Evolutionary conservation across 345 rosid species (phyloP), one percentile per base, ranked within the genome.

Genomic region (Crucihimalaya himalaica): DNA sequence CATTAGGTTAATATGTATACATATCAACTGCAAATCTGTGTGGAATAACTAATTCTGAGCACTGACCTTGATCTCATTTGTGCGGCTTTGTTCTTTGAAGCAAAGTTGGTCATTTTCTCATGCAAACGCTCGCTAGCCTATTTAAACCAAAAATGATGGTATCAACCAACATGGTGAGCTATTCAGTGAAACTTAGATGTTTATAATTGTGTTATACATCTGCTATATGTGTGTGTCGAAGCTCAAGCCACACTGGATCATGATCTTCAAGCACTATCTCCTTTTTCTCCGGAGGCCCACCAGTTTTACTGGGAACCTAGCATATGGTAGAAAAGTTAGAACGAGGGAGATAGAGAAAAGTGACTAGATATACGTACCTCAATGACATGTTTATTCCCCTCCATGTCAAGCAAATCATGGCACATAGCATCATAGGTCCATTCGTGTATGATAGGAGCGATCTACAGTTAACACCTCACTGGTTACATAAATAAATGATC

Each of bases 351-450:
- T 58, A 47, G 28, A 47, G 32, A 21, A 32, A 60, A 50, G 51
- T 16, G 6, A 34, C 9, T 40, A 12, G 20, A 42, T 29, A 27
- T n/a, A n/a, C n/a, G n/a, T 80, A 87, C 98, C 98, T 94, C 91
- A 25, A 87, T 67, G 31, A 77, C 78, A 72, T 83, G 89, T 77
- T 91, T 89, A 64, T 89, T 94, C 68, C 97, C 96, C 5, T 94
- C 96, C 95, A 91, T 89, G 51, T 88, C 83, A 70, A 91, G 89
- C 83, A 94, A 84, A 78, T 94, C 98, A 45, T 91, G 97, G 89
- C 97, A 89, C 96, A 94, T 91, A 28, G 97, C 96, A 80, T 94
- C 98, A 71, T 94, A 94, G 45, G 98, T 94, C 98, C 97, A 94
- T 80, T 94, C 97, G 46, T 94, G 98, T 70, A 94, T 91, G 67